These are phyloP conservation scores for Arthrobotrys pseudoclavata DNA, from an alignment of 2,329 filamentous ascomycete species.

Conservation along the genomic window DNA sequence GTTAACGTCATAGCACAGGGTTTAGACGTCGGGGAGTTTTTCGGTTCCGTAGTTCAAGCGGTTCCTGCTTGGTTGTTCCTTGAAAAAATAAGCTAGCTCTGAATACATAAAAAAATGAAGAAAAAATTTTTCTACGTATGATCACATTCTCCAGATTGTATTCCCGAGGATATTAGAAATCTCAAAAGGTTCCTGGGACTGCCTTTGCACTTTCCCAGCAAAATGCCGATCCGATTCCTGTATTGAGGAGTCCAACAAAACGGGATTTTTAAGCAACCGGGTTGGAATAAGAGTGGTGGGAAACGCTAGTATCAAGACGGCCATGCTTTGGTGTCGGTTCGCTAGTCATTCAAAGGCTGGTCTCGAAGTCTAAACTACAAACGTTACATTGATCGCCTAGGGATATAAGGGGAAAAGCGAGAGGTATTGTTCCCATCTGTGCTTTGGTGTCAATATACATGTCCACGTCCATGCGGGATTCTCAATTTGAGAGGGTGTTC, in stretches of 20 bases:
- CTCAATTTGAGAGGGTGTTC: conserved; percentile 7
- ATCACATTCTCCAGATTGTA: conserved; percentile 31
- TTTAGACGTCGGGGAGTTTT: no score
- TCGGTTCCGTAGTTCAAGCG: conserved; percentile 2
- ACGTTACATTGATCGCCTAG: neutral
- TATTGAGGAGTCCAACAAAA: neutral
- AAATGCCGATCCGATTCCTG: neutral
- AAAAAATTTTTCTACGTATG: conserved; percentile 17
- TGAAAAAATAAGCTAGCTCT: conserved; percentile 11
- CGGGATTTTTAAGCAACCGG: conserved; percentile 9
- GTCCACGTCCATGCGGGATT: neutral
- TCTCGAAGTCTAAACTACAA: neutral
- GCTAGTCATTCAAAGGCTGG: neutral
- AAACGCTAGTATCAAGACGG: conserved; percentile 17
- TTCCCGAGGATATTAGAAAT: conserved; percentile 10
- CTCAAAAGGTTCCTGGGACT: neutral
- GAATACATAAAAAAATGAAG: neutral
- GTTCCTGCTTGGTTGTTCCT: conserved; percentile 46
- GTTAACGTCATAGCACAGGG: conserved; percentile 53
- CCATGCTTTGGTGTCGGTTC: neutral
- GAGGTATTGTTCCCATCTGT: conserved; percentile 14
- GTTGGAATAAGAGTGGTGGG: neutral
- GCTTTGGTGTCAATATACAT: conserved; percentile 4
- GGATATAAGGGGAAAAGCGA: neutral
- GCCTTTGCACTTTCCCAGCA: neutral